These are phyloP conservation scores for Bombardia bombarda DNA, from an alignment of 495 filamentous ascomycete genomes.

Conservation along the genomic window DNA sequence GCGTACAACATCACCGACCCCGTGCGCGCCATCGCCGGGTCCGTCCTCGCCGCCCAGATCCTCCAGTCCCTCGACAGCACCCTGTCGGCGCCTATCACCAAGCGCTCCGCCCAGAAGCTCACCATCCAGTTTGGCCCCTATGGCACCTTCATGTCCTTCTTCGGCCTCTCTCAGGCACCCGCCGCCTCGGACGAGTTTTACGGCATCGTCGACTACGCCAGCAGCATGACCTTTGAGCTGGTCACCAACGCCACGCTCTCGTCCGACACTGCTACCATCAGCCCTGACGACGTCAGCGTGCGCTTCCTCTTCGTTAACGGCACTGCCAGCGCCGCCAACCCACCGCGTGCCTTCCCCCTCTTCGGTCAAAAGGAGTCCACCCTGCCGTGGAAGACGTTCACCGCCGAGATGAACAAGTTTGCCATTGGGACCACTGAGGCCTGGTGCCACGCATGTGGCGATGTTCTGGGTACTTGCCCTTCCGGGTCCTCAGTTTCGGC, in stretches of 20 bases:
- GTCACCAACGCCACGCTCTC: constrained; percentile 46
- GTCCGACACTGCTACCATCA: constrained; percentile 29
- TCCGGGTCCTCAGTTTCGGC: constrained; percentile 14
- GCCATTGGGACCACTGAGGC: constrained; percentile 48
- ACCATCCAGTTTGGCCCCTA: constrained; percentile 63
- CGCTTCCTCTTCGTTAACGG: constrained; percentile 75
- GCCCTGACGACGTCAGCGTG: constrained; percentile 52
- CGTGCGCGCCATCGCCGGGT: constrained; percentile 44
- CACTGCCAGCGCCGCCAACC: constrained; percentile 40
- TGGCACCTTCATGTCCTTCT: constrained; percentile 65
- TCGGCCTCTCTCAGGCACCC: constrained; percentile 58
- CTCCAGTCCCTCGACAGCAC: constrained; percentile 54
- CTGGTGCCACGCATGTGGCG: constrained; percentile 68
- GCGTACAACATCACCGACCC: constrained; percentile 41
- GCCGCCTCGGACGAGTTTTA: constrained; percentile 52
- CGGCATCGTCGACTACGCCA: constrained; percentile 61
- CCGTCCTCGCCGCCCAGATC: constrained; percentile 58
- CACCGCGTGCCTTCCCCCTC: constrained; percentile 53
- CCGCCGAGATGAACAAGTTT: constrained; percentile 48
- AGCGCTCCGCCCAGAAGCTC: constrained; percentile 36
- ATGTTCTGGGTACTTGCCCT: constrained; percentile 52
- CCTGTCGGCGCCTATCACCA: constrained; percentile 39
- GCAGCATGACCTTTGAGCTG: constrained; percentile 66
- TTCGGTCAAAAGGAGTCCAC: constrained; percentile 50
- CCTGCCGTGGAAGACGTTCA: constrained; percentile 59